Evolutionary conservation across 1,284 basidiomycete species (phyloP), one percentile per base, ranked within the genome.

Genomic region (Lignosus rhinocerotis): DNA sequence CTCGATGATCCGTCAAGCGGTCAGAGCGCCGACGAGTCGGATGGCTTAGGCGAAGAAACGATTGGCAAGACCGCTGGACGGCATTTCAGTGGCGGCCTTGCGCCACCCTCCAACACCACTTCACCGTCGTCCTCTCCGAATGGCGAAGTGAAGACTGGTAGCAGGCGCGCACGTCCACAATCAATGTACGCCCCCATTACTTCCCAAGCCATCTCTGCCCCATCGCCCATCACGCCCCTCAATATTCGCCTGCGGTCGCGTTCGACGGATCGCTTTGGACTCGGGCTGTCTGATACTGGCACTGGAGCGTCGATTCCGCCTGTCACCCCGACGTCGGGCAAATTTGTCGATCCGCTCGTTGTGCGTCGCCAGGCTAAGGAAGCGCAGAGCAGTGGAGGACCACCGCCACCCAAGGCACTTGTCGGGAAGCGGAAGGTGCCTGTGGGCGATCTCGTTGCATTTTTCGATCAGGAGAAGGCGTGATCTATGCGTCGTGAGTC

Each of bases 361-460:
- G 68, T 87, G 68, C 79, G 90, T 63, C 82, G 78, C 61, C 87
- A 90, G 73, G 83, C 82, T 69, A 77, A 74, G 67, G 75, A 81
- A 57, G 76, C 74, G 56, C 75, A 67, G 55, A 69, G 68, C 49
- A 81, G 75, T 66, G 72, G 77, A 39, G 76, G 73, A 2, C 73
- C 70, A 10, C 58, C 62, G 12, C 67, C 72, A 32, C 72, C 74
- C 9, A 73, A 69, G 58, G 70, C 69, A 30, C 66, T 72, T 55
- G 58, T 72, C 3, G 77, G 79, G n/a, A 86, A 78, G 62, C 70
- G 71, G 44, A 91, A 91, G 74, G 81, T 89, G 12, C 84, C 87
- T 3, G 81, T 92, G 47, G 87, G 84, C 16, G 82, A 91, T 67
- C 73, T 93, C 48, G 88, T 92, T n/a, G 88, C 88, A 19, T 93